phyloP scores from a whole-genome alignment of 805 yeast genomes.

The Saccharomycopsis synnaedendra region DNA sequence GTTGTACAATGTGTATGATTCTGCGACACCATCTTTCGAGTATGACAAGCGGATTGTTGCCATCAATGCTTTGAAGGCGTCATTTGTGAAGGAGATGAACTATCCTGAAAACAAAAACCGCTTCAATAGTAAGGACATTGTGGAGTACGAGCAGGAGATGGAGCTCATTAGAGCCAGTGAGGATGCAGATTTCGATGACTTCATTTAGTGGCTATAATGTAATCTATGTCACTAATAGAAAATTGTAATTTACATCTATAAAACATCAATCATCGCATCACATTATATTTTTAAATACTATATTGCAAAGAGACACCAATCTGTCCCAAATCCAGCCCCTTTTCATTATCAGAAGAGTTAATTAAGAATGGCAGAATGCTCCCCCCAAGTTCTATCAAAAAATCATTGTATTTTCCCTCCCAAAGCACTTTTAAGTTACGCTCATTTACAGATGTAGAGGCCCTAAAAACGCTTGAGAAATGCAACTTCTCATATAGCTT shows the following conservation, averaged over 20 bases:
- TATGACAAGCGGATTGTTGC: conserved; percentile 91
- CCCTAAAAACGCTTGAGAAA: conserved; percentile 61
- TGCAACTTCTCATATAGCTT: conserved; percentile 18
- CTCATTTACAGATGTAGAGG: conserved; percentile 58
- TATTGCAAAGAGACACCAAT: conserved; percentile 11
- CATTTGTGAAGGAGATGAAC: conserved; percentile 89
- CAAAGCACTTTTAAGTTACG: conserved; percentile 55
- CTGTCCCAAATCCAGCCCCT: conserved; percentile 3
- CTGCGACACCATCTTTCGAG: conserved; percentile 74
- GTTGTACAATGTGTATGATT: conserved; percentile 74
- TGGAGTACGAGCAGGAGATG: conserved; percentile 14
- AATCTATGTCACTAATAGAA: not conserved
- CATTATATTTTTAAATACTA: not conserved
- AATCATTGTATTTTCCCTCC: conserved; percentile 82
- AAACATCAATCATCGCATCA: not conserved
- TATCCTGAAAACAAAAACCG: conserved; percentile 44
- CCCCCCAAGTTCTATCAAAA: conserved; percentile 34
- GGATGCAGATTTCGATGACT: conserved; percentile 45
- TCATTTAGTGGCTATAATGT: conserved; percentile 16
- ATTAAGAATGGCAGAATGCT: conserved; percentile 1
- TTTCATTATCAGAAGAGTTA: not conserved
- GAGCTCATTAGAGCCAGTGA: conserved; percentile 19
- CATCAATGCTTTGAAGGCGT: conserved; percentile 83
- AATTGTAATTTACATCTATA: not conserved
- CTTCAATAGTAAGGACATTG: conserved; percentile 4